Base-by-base conservation (phyloP, 2,329 filamentous ascomycete species). In the Cucurbitaria berberidis region DNA sequence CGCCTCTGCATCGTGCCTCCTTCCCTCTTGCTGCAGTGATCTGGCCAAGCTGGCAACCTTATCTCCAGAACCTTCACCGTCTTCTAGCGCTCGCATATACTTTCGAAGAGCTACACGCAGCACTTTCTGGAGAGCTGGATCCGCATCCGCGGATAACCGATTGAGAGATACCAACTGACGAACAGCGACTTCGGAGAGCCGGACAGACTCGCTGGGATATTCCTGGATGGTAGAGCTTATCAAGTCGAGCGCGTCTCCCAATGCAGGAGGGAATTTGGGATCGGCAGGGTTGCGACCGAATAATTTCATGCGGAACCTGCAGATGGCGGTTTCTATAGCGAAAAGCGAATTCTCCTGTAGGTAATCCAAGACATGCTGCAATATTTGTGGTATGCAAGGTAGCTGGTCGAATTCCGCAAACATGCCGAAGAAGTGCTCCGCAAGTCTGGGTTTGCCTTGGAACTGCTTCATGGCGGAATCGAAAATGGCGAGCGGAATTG, bases 401-500 rank as follows among this genome's bases (percentile, higher is more conserved):
- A 92, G 79, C 35, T 84, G 78, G 18, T 81, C 79, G 73, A 96
- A 97, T 5, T 81, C 78, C 2, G 85, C 80, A 60, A 96, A 89
- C 77, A 96, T 84, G 66, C 89, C 80, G 75, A 95, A 98, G 76
- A 97, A 96, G 19, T 83, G 78, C 66, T 89, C 86, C 3, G 86
- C 91, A 6, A 91, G 81, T 1, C 80, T 78, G 1, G 86, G 76
- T 54, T 84, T 84, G 71, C 88, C 86, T 60, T 89, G 86, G 46
- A 89, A 84, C 66, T 96, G 88, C 73, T 89, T 91, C 78, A 87
- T 86, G 5, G 92, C 88, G 19, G 91, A 86, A 67, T 96, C 91
- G 69, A 96, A 97, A 42, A 99, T 90, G 34, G 93, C 92, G 50
- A 92, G 84, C 1, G 95, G 93, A 62, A 99, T 96, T 15, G 91